These are phyloP conservation scores for Xerocomus spinulosus DNA, from an alignment of 768 basidiomycete species.

Conservation along the genomic window DNA sequence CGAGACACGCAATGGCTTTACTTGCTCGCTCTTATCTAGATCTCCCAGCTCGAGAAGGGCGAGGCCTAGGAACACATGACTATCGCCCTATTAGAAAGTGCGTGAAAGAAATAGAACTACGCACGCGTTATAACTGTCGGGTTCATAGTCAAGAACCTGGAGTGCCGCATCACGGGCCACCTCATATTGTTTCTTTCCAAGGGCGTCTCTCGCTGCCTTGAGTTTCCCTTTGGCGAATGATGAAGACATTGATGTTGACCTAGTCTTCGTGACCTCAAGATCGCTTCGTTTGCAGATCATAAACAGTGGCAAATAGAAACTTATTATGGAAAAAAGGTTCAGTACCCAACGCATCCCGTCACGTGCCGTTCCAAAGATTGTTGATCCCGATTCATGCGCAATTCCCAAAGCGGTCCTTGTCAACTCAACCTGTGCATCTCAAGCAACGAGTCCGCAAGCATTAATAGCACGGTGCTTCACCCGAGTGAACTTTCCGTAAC, in stretches of 20 bases:
- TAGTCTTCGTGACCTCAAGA: no score
- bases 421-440: no score
- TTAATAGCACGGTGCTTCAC: no score
- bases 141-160: conserved; percentile 68
- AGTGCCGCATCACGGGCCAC: conserved; percentile 62
- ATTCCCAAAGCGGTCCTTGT: no score
- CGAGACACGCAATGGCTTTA: conserved; percentile 37
- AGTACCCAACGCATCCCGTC: no score
- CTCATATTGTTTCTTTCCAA: conserved; percentile 71
- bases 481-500: no score
- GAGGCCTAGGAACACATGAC: conserved; percentile 82
- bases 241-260: conserved; percentile 28
- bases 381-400: no score
- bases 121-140: conserved; percentile 85
- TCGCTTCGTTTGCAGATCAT: no score
- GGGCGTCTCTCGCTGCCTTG: conserved; percentile 71
- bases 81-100: conserved; percentile 29
- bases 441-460: no score
- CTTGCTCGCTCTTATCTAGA: conserved; percentile 76
- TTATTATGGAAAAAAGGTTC: no score
- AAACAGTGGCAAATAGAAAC: no score
- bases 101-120: conserved; percentile 26
- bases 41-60: conserved; percentile 74
- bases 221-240: conserved; percentile 64
- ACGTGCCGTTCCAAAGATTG: no score